Evolutionary conservation across 345 rosid species (phyloP), one percentile per base, ranked within the genome.

Genomic region (Theobroma cacao): DNA sequence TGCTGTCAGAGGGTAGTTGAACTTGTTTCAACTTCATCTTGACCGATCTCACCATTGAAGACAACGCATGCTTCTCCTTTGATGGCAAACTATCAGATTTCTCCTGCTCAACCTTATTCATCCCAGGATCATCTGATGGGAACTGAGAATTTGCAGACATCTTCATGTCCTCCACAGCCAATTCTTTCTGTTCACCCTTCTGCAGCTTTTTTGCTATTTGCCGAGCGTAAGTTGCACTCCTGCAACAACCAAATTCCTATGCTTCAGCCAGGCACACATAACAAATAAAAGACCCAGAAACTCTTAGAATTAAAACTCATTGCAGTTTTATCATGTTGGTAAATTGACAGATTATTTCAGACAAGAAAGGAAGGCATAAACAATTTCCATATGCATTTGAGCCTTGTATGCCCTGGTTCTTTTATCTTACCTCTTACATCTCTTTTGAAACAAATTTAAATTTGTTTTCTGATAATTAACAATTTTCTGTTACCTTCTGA

Each of bases 141-240:
- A 75, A 30, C 50, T 66, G 61, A 48, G 62, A 72, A 47, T 81
- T 79, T n/a, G 73, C 38, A 6, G 77, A 75, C 41, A 58, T 60
- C 62, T 85, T 78, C 76, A 17, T 69, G 31, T 77, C 75, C 71
- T 83, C 89, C 15, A 76, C 77, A 56, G 40, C 73, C 17, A 28
- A 22, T 30, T 81, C 88, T 79, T 22, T 65, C 26, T 7, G 77
- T 14, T 79, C 86, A 36, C 79, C 86, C 86, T 88, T 91, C 72
- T 72, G 89, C 87, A 80, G 86, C 76, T 78, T 85, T 82, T 81
- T 78, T 62, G 90, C 80, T 65, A 79, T 56, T 83, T 96, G 97
- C 80, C 97, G 93, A 18, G 85, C 91, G 84, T 91, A 92, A 14
- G 86, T 85, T 12, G 99, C 97, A 77, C 97, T 92, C 97, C 99